Evolutionary conservation across 768 basidiomycete species (phyloP), one percentile per base, ranked within the genome.

Genomic region (Mycena olivaceomarginata): DNA sequence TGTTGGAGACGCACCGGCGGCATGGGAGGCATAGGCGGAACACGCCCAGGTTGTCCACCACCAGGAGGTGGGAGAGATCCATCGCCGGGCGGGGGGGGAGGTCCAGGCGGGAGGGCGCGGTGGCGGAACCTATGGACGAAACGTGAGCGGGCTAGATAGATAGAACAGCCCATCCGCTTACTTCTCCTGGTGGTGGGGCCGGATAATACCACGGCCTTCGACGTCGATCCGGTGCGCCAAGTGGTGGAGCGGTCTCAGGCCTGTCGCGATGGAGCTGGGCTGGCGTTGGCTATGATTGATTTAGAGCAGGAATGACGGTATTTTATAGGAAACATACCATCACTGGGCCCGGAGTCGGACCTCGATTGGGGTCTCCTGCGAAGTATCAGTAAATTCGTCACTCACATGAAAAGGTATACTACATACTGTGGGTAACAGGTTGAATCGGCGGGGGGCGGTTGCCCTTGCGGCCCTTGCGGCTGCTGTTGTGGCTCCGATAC

Each of bases 1-100:
- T 20, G 39, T 20, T 2, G 16, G 40, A 37, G 2, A 88, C 92
- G 84, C 77, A 93, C 93, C 56, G 92, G 92, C 43, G 91, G 92
- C 89, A 91, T 90, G 31, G 31, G 31, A 39, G 85, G 85, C 31
- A 87, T 79, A 43, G 48, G 67, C 31, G 48, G 62, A 53, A 9
- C 67, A 31, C 31, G 31, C 31, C 31, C 31, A 31, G 31, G 31
- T 31, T 31, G 31, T 31, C 31, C 31, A 31, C 31, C 31, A 31
- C 31, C 31, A 31, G 31, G 31, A 31, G 31, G 31, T 31, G 31
- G 31, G 31, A 1, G 31, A 31, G 31, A 3, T 1, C 31, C 31
- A 31, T 31, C 31, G 3, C 31, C 31, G 31, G 31, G 31, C 3
- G 31, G 31, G 31, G 31, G 31, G 31, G n/a, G n/a, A n/a, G n/a